phyloP scores from a whole-genome alignment of 768 basidiomycete genomes.

The Kwoniella heveanensis region DNA sequence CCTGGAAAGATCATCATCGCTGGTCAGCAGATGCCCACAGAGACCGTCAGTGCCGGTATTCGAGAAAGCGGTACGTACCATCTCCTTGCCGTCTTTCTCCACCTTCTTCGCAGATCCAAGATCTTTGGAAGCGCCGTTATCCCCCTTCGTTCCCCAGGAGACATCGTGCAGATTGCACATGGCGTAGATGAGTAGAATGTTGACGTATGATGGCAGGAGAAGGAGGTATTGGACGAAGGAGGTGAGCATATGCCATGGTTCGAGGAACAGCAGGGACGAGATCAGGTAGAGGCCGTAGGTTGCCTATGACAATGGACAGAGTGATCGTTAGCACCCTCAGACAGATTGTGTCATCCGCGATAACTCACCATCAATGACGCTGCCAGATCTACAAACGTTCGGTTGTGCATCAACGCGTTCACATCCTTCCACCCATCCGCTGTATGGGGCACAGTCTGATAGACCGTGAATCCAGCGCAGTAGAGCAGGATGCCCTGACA shows the following conservation, averaged over 20 bases:
- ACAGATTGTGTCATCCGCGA: background rate
- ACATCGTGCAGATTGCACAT: slow-evolving; percentile 68
- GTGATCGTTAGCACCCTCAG: slow-evolving; percentile 14
- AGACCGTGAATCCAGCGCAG: slow-evolving; percentile 90
- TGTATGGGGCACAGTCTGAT: slow-evolving; percentile 75
- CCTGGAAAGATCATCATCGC: slow-evolving; percentile 4
- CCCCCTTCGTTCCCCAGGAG: slow-evolving; percentile 84
- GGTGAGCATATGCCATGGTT: slow-evolving; percentile 57
- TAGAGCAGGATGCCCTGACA: slow-evolving; percentile 68
- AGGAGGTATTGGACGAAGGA: slow-evolving; percentile 55
- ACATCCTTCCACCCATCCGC: slow-evolving; percentile 74
- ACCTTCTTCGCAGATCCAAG: slow-evolving; percentile 88
- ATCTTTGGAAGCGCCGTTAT: slow-evolving; percentile 83
- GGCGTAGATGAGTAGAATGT: slow-evolving; percentile 54
- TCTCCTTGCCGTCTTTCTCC: slow-evolving; percentile 76
- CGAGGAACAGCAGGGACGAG: slow-evolving; percentile 51
- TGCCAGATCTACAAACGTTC: slow-evolving; percentile 72
- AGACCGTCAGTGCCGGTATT: background rate
- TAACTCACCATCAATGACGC: slow-evolving; percentile 36
- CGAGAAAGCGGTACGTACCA: slow-evolving; percentile 58
- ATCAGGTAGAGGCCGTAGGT: slow-evolving; percentile 85
- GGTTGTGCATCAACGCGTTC: slow-evolving; percentile 55
- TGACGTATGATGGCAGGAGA: slow-evolving; percentile 55
- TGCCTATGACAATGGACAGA: no score
- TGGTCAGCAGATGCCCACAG: background rate